Base-by-base conservation (phyloP, 257 asterid genomes). In the Lycium barbarum region DNA sequence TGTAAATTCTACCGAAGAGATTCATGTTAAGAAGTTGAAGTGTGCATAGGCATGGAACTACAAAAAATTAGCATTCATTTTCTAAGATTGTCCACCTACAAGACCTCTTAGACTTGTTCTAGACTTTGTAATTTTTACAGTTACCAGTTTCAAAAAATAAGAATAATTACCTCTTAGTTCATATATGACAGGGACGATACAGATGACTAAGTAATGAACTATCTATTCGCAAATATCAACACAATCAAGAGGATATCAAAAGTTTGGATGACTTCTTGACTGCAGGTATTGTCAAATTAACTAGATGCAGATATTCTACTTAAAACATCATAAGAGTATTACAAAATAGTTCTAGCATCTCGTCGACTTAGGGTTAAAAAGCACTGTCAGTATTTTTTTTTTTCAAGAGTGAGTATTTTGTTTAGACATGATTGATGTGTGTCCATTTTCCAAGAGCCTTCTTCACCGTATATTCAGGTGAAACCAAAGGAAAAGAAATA, bases 1-100 rank as follows among this genome's bases (percentile, higher is more conserved):
- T 70, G 79, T 1, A 70, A 40, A 70, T 68, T 68, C 36, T 68
- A 38, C 78, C 78, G 7, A 68, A 68, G 78, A 68, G 14, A 68
- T 15, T 38, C 78, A 68, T 2, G 22, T 36, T 38, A 68, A 68
- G 78, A 38, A 36, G 35, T 40, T 70, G 54, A 70, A 70, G 33
- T 70, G 33, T 3, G 51, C 15, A 70, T 70, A 70, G 38, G 8
- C 79, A 70, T 33, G 36, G 18, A 70, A 40, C 54, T 70, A 70
- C 79, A 70, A 70, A 5, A 65, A 10, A 18, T 0, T 15, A 17
- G 9, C 79, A 70, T 33, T 70, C 40, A 70, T 67, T 40, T 70
- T 40, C 1, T 40, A 40, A 54, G 54, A 9, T 70, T 70, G 54
- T 70, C 61, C 61, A 49, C 61, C 59, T 49, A 74, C 54, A 74